Percentiles rank a stretch among this genome's conserved stretches.
Conservation (phyloP, 2,329 filamentous ascomycete species). For the Fusarium secorum region DNA sequence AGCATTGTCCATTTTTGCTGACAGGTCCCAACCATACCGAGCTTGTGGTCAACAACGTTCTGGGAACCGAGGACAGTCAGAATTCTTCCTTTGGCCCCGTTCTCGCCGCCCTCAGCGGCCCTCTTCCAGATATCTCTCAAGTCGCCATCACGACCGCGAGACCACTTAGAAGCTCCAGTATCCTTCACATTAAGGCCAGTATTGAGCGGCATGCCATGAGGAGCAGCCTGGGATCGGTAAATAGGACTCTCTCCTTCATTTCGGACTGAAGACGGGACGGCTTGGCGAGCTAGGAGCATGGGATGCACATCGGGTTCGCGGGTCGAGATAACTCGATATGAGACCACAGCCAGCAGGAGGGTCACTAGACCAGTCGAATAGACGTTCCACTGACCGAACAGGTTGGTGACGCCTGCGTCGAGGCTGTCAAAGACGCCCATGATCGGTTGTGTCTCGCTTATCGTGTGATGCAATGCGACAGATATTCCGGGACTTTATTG, state of each 20-base stretch:
- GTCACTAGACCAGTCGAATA: conserved; percentile 77
- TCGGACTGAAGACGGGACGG: conserved; percentile 78
- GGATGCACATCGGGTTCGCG: conserved; percentile 92
- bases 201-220: conserved; percentile 83
- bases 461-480: not conserved
- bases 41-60: conserved; percentile 74
- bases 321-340: conserved; percentile 74
- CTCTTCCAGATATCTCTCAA: conserved; percentile 89
- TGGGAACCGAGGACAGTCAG: conserved; percentile 81
- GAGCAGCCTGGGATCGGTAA: conserved; percentile 84
- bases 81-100: conserved; percentile 74
- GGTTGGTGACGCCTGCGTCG: conserved; percentile 72
- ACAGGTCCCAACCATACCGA: conserved; percentile 54
- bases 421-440: conserved; percentile 66
- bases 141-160: conserved; percentile 84
- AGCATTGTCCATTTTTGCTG: not conserved
- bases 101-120: conserved; percentile 69
- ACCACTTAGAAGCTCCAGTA: conserved; percentile 81
- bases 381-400: conserved; percentile 82
- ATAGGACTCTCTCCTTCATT: conserved; percentile 85
- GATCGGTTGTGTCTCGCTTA: conserved; percentile 2
- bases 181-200: conserved; percentile 84
- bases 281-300: conserved; percentile 86
- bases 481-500: not conserved
- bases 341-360: conserved; percentile 70